Conservation (phyloP, 2,329 filamentous ascomycete genomes). For the Talaromyces sp. region DNA sequence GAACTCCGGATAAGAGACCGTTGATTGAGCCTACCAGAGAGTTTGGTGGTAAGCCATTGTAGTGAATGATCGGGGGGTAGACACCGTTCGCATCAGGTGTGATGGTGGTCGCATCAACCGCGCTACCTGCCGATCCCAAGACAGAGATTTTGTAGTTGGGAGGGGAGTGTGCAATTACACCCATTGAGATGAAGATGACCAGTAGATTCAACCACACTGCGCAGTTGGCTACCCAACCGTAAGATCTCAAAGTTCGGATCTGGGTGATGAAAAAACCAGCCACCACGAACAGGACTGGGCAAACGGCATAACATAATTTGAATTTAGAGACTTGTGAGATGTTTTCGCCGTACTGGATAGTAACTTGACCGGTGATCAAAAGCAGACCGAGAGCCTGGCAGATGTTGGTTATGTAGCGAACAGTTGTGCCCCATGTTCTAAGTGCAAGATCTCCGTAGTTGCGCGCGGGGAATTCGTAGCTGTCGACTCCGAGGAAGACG, state of each 20-base stretch:
- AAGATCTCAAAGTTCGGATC: constrained; percentile 54
- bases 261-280: constrained; percentile 54
- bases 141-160: constrained; percentile 46
- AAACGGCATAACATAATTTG: constrained; percentile 53
- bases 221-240: constrained; percentile 55
- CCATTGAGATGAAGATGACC: constrained; percentile 56
- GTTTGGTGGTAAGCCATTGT: constrained; percentile 42
- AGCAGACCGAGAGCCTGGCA: constrained; percentile 48
- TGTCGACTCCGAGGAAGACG: constrained; percentile 47
- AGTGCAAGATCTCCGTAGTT: constrained; percentile 51
- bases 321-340: constrained; percentile 53
- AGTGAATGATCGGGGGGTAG: constrained; percentile 37
- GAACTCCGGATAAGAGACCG: constrained; percentile 54
- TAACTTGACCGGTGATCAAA: constrained; percentile 32
- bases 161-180: constrained; percentile 47
- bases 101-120: constrained; percentile 24
- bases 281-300: constrained; percentile 50
- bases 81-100: constrained; percentile 27
- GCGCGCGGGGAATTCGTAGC: constrained; percentile 45
- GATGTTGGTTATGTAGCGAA: constrained; percentile 49
- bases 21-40: constrained; percentile 46
- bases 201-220: constrained; percentile 56
- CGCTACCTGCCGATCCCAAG: constrained; percentile 28
- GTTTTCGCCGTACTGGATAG: constrained; percentile 53
- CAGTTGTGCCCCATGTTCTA: constrained; percentile 45